A percentile compares a stretch with the other conserved stretches of the same genome.
Conservation (phyloP, 2,329 filamentous ascomycete species). For the Ophiostoma ips region DNA sequence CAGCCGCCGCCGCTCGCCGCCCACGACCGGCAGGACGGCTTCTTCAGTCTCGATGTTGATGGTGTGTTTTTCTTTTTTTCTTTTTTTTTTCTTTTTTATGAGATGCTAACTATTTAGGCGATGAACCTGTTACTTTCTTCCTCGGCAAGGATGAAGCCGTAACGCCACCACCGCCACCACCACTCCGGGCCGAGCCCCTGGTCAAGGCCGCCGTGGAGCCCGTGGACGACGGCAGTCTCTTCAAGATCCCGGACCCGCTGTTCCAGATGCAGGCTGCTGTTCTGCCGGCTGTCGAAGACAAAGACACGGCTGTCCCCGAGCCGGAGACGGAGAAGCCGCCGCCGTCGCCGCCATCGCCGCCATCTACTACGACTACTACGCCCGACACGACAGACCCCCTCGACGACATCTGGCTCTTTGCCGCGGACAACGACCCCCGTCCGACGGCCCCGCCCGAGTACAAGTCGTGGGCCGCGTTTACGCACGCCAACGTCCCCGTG, state of each 20-base stretch:
- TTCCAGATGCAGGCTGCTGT: neutral
- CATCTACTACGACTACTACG: neutral
- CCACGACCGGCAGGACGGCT: constrained; percentile 13
- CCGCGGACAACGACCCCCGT: constrained; percentile 21
- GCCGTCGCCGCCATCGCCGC: no score
- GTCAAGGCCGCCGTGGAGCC: neutral
- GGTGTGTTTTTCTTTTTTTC: constrained; percentile 18
- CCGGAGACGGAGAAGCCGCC: no score
- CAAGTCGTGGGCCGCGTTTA: constrained; percentile 59
- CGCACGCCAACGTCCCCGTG: constrained; percentile 24
- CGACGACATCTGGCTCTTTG: constrained; percentile 35
- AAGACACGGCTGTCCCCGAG: neutral
- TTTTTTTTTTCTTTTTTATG: neutral
- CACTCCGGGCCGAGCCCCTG: neutral
- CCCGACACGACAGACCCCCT: constrained; percentile 5
- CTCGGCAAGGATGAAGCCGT: constrained; percentile 9
- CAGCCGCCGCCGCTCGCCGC: constrained; percentile 7
- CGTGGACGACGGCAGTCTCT: constrained; percentile 23
- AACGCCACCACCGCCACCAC: neutral
- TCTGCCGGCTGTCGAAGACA: neutral
- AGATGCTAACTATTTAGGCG: neutral
- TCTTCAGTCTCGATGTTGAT: constrained; percentile 30
- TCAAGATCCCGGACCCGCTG: constrained; percentile 26
- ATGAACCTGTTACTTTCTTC: constrained; percentile 5
- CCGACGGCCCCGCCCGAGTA: constrained; percentile 26